Conservation (phyloP, 1,139 yeast species). For the Yamadazyma pseudoaaseri region DNA sequence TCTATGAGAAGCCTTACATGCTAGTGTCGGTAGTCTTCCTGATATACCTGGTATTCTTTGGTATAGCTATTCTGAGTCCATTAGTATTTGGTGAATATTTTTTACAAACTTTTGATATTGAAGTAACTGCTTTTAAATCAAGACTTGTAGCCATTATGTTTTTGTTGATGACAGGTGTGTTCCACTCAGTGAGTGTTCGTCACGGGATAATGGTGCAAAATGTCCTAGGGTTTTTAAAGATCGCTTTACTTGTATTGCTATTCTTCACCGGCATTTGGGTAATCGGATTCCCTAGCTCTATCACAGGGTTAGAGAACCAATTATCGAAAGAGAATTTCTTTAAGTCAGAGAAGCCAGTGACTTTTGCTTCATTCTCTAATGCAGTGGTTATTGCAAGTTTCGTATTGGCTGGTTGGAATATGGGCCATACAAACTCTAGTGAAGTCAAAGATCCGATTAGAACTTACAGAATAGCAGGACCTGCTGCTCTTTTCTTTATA, state of each 20-base stretch:
- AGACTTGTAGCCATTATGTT: slow-evolving; percentile 46
- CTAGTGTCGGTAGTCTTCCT: slow-evolving; percentile 60
- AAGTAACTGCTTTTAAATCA: slow-evolving; percentile 34
- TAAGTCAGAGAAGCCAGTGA: slow-evolving; percentile 25
- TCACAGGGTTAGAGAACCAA: slow-evolving; percentile 42
- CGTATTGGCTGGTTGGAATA: slow-evolving; percentile 65
- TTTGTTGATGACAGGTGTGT: slow-evolving; percentile 38
- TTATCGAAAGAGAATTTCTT: slow-evolving; percentile 35
- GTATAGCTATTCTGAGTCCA: slow-evolving; percentile 63
- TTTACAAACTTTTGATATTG: slow-evolving; percentile 47
- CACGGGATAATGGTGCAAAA: slow-evolving; percentile 58
- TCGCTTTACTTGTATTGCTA: slow-evolving; percentile 48
- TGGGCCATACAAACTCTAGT: slow-evolving; percentile 60
- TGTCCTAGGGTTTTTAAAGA: slow-evolving; percentile 53
- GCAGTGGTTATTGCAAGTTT: slow-evolving; percentile 60
- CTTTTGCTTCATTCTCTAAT: slow-evolving; percentile 48
- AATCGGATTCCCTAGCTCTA: slow-evolving; percentile 36
- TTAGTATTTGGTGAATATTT: slow-evolving; percentile 72
- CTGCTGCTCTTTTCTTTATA: slow-evolving; percentile 48
- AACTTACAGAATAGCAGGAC: slow-evolving; percentile 62
- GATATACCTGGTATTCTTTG: slow-evolving; percentile 58
- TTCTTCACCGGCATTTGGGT: slow-evolving; percentile 52
- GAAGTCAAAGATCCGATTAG: slow-evolving; percentile 59
- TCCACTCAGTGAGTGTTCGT: slow-evolving; percentile 55
- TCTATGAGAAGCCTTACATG: slow-evolving; percentile 58